Evolutionary conservation across 2,329 filamentous ascomycete species (phyloP).

Genomic region (Alternaria ventricosa): DNA sequence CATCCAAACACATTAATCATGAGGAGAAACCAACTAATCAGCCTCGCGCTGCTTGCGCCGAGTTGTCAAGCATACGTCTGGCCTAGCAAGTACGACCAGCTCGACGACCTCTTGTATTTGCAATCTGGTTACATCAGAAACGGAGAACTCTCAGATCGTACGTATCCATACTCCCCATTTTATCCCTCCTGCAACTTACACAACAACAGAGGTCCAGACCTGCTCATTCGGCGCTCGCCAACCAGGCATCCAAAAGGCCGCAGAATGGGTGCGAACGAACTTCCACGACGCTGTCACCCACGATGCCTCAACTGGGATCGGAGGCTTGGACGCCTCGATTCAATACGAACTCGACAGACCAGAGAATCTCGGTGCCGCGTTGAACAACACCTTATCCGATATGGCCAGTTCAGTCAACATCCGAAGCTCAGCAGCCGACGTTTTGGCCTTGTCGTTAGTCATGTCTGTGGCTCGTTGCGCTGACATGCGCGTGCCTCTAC

Average conservation of each 20-base stretch:
- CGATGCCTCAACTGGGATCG: conserved; percentile 33
- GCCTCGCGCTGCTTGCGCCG: conserved; percentile 7
- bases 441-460: conserved; percentile 41
- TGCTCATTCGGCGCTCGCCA: conserved; percentile 21
- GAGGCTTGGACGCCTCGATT: conserved; percentile 46
- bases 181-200: background rate
- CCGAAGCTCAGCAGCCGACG: conserved; percentile 34
- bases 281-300: conserved; percentile 47
- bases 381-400: conserved; percentile 43
- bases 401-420: conserved; percentile 34
- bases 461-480: conserved; percentile 40
- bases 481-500: conserved; percentile 35
- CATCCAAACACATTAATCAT: background rate
- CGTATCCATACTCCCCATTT: background rate
- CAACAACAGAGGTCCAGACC: conserved; percentile 14
- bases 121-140: conserved; percentile 6
- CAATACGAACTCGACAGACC: conserved; percentile 38
- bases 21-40: background rate
- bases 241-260: conserved; percentile 31
- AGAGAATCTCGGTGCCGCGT: conserved; percentile 40
- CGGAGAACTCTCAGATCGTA: conserved; percentile 9
- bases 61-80: conserved; percentile 14
- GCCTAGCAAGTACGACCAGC: conserved; percentile 11
- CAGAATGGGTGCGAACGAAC: conserved; percentile 41
- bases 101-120: conserved; percentile 10